A percentile compares a stretch with the other conserved stretches of the same genome.
Conservation (phyloP, 1,284 basidiomycete genomes). For the Laetiporus sulphureus region DNA sequence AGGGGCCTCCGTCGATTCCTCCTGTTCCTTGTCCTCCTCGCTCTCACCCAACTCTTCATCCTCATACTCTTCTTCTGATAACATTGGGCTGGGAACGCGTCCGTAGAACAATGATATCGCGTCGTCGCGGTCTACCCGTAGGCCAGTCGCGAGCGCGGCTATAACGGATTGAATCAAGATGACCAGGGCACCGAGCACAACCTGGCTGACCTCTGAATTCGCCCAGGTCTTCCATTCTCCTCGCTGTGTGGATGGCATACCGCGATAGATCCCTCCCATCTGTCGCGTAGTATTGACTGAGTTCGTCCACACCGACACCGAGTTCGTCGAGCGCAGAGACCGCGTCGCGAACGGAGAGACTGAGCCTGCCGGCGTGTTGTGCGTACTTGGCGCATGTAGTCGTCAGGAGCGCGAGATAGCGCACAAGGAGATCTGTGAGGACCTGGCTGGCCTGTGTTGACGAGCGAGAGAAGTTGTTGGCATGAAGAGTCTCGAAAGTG, state of each 20-base stretch:
- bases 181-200: slow-evolving; percentile 9
- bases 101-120: slow-evolving; percentile 49
- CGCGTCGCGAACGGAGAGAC: slow-evolving; percentile 50
- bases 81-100: slow-evolving; percentile 27
- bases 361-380: slow-evolving; percentile 58
- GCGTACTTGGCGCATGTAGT: slow-evolving; percentile 64
- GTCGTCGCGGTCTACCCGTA: slow-evolving; percentile 46
- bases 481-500: slow-evolving; percentile 63
- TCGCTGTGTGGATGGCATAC: slow-evolving; percentile 52
- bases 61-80: slow-evolving; percentile 17
- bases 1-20: slow-evolving; percentile 10
- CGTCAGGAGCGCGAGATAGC: slow-evolving; percentile 59
- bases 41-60: slow-evolving; percentile 29
- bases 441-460: slow-evolving; percentile 62
- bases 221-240: slow-evolving; percentile 61
- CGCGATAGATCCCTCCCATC: slow-evolving; percentile 63
- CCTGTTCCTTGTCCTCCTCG: slow-evolving; percentile 24
- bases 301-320: slow-evolving; percentile 61
- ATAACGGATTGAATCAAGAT: slow-evolving; percentile 18
- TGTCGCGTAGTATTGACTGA: slow-evolving; percentile 50
- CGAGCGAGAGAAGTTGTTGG: slow-evolving; percentile 65
- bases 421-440: slow-evolving; percentile 64
- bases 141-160: slow-evolving; percentile 59
- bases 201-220: slow-evolving; percentile 60
- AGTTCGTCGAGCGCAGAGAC: slow-evolving; percentile 64